Evolutionary conservation across 1,139 yeast genomes (phyloP), one percentile per base, ranked within the genome.

Genomic region (Candida gigantensis): DNA sequence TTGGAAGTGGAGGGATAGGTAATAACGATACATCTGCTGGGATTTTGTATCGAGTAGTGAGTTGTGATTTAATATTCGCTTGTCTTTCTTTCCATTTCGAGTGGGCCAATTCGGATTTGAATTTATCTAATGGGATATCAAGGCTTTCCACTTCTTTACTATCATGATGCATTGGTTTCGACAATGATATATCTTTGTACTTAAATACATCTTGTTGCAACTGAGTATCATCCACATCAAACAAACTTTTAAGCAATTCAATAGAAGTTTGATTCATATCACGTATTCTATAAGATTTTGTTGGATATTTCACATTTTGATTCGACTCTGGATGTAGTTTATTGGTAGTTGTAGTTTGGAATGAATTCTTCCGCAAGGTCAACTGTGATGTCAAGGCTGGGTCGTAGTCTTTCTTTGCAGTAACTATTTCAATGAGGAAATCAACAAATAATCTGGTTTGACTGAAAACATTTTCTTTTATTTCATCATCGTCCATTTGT

Each of bases 391-490:
- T 65, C 17, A 75, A 58, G 1, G 55, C 58, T 1, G 55, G 58
- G 13, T 68, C 68, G n/a, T 64, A 46, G 36, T 72, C 69, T 44
- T 67, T 71, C 36, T 68, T 73, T 16, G 71, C 69, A 27, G 54
- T 63, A 10, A 81, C 68, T 7, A 79, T 54, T 3, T 61, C 57
- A 6, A 81, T 69, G 19, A 84, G 56, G 15, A 84, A 62, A 26
- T 71, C 63, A 23, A 83, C 80, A 56, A 85, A 84, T 11, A 63
- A 61, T 8, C 71, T 69, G 0, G 86, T 74, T 41, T 83, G 87
- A 21, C 62, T 57, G 47, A 77, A 80, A 0, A 81, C 74, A 20
- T 67, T 61, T 2, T 62, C 55, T 41, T 75, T 72, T 24, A 70
- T 59, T 29, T 77, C 74, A 10, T 61, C 52, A 2, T 56, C 61